phyloP scores from a whole-genome alignment of 2,329 filamentous ascomycete genomes.

The Nemania sp. region DNA sequence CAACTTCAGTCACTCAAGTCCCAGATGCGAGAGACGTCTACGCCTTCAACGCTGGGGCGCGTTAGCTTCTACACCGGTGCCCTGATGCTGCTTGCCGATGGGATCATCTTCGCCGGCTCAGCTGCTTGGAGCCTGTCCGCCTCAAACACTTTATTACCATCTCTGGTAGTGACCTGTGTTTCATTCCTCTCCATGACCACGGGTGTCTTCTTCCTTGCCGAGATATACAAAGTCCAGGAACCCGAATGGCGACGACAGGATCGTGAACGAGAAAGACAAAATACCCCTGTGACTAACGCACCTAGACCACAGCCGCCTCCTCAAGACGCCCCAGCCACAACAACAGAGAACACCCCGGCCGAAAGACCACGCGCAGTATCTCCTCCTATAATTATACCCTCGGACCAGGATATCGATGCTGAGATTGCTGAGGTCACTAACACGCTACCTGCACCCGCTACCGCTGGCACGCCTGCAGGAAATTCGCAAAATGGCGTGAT shows the following conservation, averaged over 20 bases:
- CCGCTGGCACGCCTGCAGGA: conserved; percentile 36
- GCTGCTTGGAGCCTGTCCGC: conserved; percentile 60
- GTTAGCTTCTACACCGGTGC: conserved; percentile 66
- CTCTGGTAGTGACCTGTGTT: conserved; percentile 56
- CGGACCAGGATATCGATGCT: conserved; percentile 65
- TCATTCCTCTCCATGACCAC: conserved; percentile 61
- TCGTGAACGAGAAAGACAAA: conserved; percentile 39
- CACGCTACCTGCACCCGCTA: conserved; percentile 36
- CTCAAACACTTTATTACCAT: conserved; percentile 59
- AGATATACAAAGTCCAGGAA: conserved; percentile 65
- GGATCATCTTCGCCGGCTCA: conserved; percentile 60
- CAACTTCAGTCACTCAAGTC: conserved; percentile 65
- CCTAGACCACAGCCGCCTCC: conserved; percentile 27
- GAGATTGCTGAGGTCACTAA: conserved; percentile 54
- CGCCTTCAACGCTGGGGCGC: conserved; percentile 67
- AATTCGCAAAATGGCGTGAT: conserved; percentile 36
- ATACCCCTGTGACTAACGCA: conserved; percentile 29
- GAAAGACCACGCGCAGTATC: conserved; percentile 33
- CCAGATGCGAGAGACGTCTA: conserved; percentile 68
- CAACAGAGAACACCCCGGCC: conserved; percentile 30
- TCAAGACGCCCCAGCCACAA: conserved; percentile 21
- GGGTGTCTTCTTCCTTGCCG: conserved; percentile 60
- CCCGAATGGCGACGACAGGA: conserved; percentile 54
- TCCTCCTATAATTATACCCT: conserved; percentile 62
- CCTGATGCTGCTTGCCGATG: conserved; percentile 66